Base-by-base conservation (phyloP, 257 asterid species). In the Solanum piurae region DNA sequence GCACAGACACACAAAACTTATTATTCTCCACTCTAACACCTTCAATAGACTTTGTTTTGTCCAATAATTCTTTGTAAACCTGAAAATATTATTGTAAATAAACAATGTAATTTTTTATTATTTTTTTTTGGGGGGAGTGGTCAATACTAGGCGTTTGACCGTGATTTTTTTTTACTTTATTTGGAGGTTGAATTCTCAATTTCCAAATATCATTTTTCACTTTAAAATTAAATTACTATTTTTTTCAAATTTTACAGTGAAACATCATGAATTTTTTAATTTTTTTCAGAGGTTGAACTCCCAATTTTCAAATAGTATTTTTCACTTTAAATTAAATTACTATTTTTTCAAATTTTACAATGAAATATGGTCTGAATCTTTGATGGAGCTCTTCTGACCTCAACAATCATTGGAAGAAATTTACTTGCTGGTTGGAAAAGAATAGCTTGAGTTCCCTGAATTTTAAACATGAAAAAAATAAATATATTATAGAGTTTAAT, bases 21-120 rank as follows among this genome's bases (percentile, higher is more conserved):
- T 97, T 94, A 86, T 95, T 94, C 95, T 97, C 99, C 87, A 97
- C 98, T 34, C 72, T 92, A 20, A 96, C 98, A 13, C 99, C 99
- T 13, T 94, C 94, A 3, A 92, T 94, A 25, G 84, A 93, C 90
- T 93, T 95, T 34, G 93, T 94, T 92, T 91, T 94, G 36, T 95
- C 98, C 88, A 90, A 52, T 7, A 95, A 91, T 80, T 92, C 86
- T 89, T 93, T 95, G 72, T 92, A 94, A 85, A 97, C 98, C 73
- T 64, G 72, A 23, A 62, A 23, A 14, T 14, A 10, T 4, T 25
- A 60, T 2, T 60, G 29, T 60, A 60, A 64, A 62, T 62, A 9
- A 62, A 62, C 66, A 1, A 7, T 3, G 5, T 20, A 55, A 20
- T 55, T 55, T 55, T 49, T 49, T 52, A 4, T 1, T 2, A 9